These are phyloP conservation scores for Heliamphora exappendiculata DNA, from an alignment of 148 eudicot genomes.

Conservation along the genomic window DNA sequence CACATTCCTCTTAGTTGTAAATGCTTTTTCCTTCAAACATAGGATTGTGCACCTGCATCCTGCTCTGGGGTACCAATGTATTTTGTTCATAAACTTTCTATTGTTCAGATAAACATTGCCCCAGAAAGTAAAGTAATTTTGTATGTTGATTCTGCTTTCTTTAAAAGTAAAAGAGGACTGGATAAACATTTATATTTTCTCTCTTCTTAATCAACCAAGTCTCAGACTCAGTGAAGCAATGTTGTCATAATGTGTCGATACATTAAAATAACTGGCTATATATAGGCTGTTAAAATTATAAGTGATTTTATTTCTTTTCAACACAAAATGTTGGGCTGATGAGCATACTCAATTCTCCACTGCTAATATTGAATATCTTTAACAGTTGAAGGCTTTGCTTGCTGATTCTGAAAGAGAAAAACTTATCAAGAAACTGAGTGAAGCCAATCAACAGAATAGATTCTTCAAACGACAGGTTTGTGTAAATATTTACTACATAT, in stretches of 20 bases:
- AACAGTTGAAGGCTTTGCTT: conserved; percentile 63
- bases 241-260: neutral
- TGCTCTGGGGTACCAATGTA: neutral
- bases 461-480: conserved; percentile 86
- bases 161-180: neutral
- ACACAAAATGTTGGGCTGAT: neutral
- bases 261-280: neutral
- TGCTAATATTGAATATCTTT: neutral
- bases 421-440: conserved; percentile 81
- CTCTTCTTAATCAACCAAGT: neutral
- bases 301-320: neutral
- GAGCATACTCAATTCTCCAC: neutral
- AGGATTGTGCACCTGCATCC: neutral
- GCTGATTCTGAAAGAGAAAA: conserved; percentile 75
- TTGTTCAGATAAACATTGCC: neutral
- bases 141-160: neutral
- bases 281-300: neutral
- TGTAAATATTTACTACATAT: neutral
- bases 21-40: neutral
- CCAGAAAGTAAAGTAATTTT: neutral
- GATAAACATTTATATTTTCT: neutral
- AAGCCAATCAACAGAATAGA: conserved; percentile 95
- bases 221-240: neutral
- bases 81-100: neutral
- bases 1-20: neutral